Conservation (phyloP, 73 alveolate genomes). For the Paraurostyla sp. region DNA sequence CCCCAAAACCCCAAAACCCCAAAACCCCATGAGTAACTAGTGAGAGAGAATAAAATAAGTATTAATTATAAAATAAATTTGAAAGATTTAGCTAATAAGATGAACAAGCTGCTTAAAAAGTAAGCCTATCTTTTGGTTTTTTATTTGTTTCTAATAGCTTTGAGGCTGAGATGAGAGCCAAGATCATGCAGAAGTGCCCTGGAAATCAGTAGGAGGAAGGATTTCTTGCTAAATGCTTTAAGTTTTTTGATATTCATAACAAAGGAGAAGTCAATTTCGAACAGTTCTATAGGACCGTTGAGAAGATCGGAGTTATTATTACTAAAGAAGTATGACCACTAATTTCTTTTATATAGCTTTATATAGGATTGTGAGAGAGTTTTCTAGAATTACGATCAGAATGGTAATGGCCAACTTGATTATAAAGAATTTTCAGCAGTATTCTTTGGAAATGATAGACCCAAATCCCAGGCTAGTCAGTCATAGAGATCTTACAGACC, state of each 20-base stretch:
- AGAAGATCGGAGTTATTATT: constrained; percentile 72
- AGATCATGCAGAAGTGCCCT: constrained; percentile 66
- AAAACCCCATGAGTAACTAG: not conserved
- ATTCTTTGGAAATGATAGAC: constrained; percentile 60
- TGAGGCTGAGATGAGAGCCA: constrained; percentile 55
- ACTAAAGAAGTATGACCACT: constrained; percentile 2
- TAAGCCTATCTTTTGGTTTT: not conserved
- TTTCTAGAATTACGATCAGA: constrained; percentile 72
- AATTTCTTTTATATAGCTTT: not conserved
- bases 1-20: constrained; percentile 39
- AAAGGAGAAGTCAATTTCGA: constrained; percentile 69
- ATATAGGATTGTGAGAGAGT: constrained; percentile 48
- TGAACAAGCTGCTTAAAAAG: constrained; percentile 39
- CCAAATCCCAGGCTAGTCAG: constrained; percentile 42
- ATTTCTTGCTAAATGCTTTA: constrained; percentile 65
- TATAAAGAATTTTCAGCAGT: constrained; percentile 79
- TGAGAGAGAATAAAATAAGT: not conserved
- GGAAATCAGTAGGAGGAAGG: constrained; percentile 49
- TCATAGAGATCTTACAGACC: constrained; percentile 42
- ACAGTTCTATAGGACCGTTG: constrained; percentile 68
- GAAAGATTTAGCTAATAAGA: constrained; percentile 36
- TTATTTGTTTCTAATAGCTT: not conserved
- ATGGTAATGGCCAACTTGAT: constrained; percentile 79
- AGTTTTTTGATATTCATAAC: constrained; percentile 67
- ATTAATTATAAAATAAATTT: constrained; percentile 16